phyloP scores from a whole-genome alignment of 176 grass and related monocot species.

The Canna indica region DNA sequence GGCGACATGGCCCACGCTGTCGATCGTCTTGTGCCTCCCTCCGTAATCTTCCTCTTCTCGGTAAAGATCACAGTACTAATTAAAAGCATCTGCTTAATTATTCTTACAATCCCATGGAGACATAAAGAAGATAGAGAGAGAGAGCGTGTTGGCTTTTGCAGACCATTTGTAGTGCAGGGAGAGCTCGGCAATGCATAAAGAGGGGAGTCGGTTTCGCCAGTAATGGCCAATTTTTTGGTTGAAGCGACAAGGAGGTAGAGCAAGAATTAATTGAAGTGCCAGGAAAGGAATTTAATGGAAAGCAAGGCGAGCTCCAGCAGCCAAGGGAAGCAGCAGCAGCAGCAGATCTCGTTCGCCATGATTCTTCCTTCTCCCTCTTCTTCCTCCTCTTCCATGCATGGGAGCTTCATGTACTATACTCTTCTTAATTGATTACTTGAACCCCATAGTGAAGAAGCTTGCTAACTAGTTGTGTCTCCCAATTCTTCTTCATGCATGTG shows the following conservation, averaged over 20 bases:
- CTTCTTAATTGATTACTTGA: too few species aligned
- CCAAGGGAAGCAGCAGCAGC: slow-evolving; percentile 35
- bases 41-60: neutral
- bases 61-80: neutral
- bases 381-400: too few species aligned
- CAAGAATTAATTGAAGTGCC: slow-evolving; percentile 20
- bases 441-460: too few species aligned
- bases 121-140: too few species aligned
- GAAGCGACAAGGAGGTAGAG: neutral
- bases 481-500: too few species aligned
- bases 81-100: neutral
- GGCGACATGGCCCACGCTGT: too few species aligned
- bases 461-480: too few species aligned
- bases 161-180: neutral
- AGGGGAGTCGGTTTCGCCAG: slow-evolving; percentile 18
- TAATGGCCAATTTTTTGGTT: slow-evolving; percentile 16
- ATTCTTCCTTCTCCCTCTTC: too few species aligned
- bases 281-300: slow-evolving; percentile 25
- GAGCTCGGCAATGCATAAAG: too few species aligned
- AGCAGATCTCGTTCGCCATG: slow-evolving; percentile 57
- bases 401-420: too few species aligned
- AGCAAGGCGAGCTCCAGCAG: slow-evolving; percentile 19
- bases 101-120: neutral
- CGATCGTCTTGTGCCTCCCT: neutral
- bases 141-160: neutral